These are phyloP conservation scores for Marasmius fiardii DNA, from an alignment of 1,284 basidiomycete genomes.

Conservation along the genomic window DNA sequence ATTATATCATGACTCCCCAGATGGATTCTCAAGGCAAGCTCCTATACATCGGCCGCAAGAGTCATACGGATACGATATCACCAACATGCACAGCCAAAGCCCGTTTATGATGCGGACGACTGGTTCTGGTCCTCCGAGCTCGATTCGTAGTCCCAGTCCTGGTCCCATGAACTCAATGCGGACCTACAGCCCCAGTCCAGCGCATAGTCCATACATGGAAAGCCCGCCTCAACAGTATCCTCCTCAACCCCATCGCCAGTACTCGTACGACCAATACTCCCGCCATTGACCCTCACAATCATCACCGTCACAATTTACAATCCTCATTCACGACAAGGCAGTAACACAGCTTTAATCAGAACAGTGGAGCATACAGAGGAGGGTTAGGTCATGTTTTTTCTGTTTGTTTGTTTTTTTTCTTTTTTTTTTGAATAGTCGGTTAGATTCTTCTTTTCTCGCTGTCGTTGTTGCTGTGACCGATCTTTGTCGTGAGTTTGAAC, in stretches of 20 bases:
- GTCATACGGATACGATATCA: conserved; percentile 3
- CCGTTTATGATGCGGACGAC: background rate
- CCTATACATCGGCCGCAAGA: conserved; percentile 45
- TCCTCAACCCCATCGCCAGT: conserved; percentile 15
- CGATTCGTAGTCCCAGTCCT: conserved; percentile 3
- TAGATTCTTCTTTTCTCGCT: background rate
- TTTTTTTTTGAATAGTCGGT: no score
- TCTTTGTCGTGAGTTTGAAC: background rate
- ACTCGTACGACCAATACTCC: conserved; percentile 3
- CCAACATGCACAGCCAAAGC: background rate
- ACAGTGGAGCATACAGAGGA: conserved; percentile 36
- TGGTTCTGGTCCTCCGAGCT: background rate
- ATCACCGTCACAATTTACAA: conserved; percentile 20
- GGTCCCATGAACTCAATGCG: conserved; percentile 1
- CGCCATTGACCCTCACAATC: conserved; percentile 8
- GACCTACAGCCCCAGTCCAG: background rate
- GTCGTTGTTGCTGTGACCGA: background rate
- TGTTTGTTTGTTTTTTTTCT: background rate
- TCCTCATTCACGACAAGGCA: conserved; percentile 22
- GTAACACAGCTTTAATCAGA: conserved; percentile 18
- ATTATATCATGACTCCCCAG: conserved; percentile 27
- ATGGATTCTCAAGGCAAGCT: conserved; percentile 35
- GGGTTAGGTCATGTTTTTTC: background rate
- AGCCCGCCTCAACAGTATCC: conserved; percentile 14
- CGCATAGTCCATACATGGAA: background rate